Percentiles rank a stretch among this genome's conserved stretches.
phyloP scores from a whole-genome alignment of 1,139 yeast species.

The Yamadazyma kanchanaburiensis region DNA sequence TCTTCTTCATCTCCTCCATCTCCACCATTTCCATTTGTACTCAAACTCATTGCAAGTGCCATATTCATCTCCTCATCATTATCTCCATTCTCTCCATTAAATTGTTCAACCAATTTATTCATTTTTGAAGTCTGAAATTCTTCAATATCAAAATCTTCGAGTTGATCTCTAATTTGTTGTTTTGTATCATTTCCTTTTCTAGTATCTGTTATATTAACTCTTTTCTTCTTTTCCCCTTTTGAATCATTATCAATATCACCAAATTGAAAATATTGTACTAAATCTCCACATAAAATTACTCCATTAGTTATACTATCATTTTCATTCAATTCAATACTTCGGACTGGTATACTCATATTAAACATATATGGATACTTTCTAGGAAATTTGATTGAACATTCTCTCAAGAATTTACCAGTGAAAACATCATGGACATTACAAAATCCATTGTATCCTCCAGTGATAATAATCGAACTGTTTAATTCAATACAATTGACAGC shows the following conservation, averaged over 20 bases:
- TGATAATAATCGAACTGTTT: constrained; percentile 46
- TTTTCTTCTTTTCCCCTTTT: constrained; percentile 14
- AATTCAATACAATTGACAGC: constrained; percentile 29
- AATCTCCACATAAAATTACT: constrained; percentile 50
- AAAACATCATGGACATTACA: constrained; percentile 61
- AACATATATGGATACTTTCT: constrained; percentile 28
- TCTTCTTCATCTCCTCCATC: constrained; percentile 18
- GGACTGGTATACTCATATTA: constrained; percentile 35
- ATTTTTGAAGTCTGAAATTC: constrained; percentile 17
- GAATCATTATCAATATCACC: constrained; percentile 29
- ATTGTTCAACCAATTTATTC: constrained; percentile 35
- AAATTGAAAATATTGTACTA: constrained; percentile 61
- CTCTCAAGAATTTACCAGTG: constrained; percentile 54
- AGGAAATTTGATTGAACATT: constrained; percentile 46
- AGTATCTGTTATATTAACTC: constrained; percentile 17
- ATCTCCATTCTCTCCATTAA: constrained; percentile 37
- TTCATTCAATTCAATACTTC: constrained; percentile 40
- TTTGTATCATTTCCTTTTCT: constrained; percentile 12
- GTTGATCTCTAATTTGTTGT: constrained; percentile 28
- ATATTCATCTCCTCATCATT: constrained; percentile 46
- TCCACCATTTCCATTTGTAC: constrained; percentile 26
- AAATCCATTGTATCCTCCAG: constrained; percentile 64
- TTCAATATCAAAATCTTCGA: constrained; percentile 36
- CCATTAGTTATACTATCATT: constrained; percentile 44
- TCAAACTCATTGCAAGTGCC: constrained; percentile 53